A percentile compares a stretch with the other conserved stretches of the same genome.
These are phyloP conservation scores for Ogataea hybrid DNA, from an alignment of 1,139 yeast species.

Conservation along the genomic window DNA sequence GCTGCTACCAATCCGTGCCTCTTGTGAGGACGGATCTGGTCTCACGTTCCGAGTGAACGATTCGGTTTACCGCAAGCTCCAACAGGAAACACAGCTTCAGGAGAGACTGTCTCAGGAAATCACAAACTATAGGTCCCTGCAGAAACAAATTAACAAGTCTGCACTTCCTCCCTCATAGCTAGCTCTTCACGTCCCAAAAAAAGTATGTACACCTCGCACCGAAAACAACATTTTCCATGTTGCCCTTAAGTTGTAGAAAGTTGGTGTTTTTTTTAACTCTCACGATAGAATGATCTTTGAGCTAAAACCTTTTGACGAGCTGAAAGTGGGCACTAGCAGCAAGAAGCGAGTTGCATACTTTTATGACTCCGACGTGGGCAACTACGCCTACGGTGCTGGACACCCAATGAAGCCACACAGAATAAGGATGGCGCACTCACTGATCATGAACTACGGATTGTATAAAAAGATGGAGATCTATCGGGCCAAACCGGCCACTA, in stretches of 20 bases:
- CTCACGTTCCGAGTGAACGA: slow-evolving; percentile 35
- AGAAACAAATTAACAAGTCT: slow-evolving; percentile 23
- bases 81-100: slow-evolving; percentile 42
- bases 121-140: slow-evolving; percentile 20
- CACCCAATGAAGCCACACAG: slow-evolving; percentile 99
- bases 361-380: slow-evolving; percentile 86
- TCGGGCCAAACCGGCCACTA: slow-evolving; percentile 94
- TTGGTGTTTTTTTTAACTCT: slow-evolving; percentile 2
- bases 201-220: slow-evolving; percentile 6
- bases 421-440: slow-evolving; percentile 97
- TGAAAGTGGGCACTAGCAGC: slow-evolving; percentile 53
- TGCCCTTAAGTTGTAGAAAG: slow-evolving; percentile 3
- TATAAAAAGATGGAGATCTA: slow-evolving; percentile 97
- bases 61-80: slow-evolving; percentile 40
- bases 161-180: slow-evolving; percentile 15
- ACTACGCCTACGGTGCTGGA: slow-evolving; percentile 97
- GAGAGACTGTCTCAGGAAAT: slow-evolving; percentile 48
- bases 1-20: slow-evolving; percentile 58
- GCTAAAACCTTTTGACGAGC: slow-evolving; percentile 57
- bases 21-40: slow-evolving; percentile 17
- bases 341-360: slow-evolving; percentile 66
- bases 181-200: not conserved
- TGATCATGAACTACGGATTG: slow-evolving; percentile 95
- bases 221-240: not conserved
- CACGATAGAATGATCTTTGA: slow-evolving; percentile 32